Evolutionary conservation across 345 rosid genomes (phyloP).

Genomic region (Passiflora organensis): DNA sequence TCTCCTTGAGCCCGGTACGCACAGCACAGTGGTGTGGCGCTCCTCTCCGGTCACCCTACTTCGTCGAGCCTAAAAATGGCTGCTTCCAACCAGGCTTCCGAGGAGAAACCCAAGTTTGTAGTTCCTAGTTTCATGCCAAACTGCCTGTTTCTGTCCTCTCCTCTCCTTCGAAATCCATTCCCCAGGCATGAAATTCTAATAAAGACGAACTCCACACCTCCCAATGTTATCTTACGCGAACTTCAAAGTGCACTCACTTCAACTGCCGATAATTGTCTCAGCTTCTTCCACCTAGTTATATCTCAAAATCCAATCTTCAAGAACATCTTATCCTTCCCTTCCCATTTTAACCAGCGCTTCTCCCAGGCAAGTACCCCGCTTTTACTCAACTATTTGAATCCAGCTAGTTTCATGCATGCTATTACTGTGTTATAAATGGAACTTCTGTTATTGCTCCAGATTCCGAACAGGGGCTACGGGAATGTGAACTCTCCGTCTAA

Average conservation of each 20-base stretch:
- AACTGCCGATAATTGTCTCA: constrained; percentile 33
- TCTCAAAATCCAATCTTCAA: constrained; percentile 45
- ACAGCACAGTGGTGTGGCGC: neutral
- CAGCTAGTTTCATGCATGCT: constrained; percentile 1
- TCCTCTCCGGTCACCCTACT: no score
- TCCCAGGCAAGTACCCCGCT: no score
- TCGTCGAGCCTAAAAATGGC: constrained; percentile 20
- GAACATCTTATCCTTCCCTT: constrained; percentile 37
- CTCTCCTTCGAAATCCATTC: constrained; percentile 37
- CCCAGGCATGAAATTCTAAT: constrained; percentile 23
- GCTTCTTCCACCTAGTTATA: constrained; percentile 35
- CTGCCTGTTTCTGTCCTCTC: constrained; percentile 35
- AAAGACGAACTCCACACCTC: constrained; percentile 17
- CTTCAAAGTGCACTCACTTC: constrained; percentile 43
- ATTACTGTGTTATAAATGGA: neutral
- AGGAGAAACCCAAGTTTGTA: constrained; percentile 16
- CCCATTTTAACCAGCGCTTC: constrained; percentile 18
- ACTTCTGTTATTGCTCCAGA: neutral
- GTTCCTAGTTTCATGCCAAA: constrained; percentile 17
- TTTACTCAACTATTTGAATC: no score
- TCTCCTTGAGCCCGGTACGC: neutral
- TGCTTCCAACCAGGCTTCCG: constrained; percentile 19
- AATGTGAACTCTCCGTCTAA: constrained; percentile 33
- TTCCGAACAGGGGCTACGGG: constrained; percentile 33
- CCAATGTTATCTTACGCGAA: constrained; percentile 30